Percentiles rank a stretch among this genome's conserved stretches.
These are phyloP conservation scores for Acanthamoeba lugdunensis DNA, from an alignment of 208 protist species.

Conservation along the genomic window DNA sequence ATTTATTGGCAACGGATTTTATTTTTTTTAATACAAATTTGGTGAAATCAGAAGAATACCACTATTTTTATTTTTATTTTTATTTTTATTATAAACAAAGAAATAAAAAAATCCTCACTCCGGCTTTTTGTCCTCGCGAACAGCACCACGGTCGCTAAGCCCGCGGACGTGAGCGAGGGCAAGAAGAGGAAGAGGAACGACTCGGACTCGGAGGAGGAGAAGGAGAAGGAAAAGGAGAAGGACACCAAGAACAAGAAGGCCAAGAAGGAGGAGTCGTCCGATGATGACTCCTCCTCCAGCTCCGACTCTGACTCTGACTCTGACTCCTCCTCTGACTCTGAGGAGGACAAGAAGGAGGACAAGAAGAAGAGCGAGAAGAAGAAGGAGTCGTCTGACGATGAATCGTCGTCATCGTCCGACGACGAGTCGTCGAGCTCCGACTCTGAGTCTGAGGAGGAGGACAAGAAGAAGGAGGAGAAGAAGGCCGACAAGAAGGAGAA, in stretches of 20 bases:
- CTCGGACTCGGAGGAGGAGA: slow-evolving; percentile 61
- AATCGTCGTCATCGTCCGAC: not conserved
- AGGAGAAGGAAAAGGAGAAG: slow-evolving; percentile 64
- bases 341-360: not conserved
- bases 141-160: not conserved
- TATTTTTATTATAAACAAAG: not conserved
- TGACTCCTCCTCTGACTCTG: not conserved
- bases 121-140: not conserved
- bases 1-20: no score
- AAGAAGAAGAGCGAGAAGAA: slow-evolving; percentile 16
- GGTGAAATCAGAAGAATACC: no score
- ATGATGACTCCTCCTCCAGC: slow-evolving; percentile 6
- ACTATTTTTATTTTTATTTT: no score
- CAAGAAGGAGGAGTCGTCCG: slow-evolving; percentile 33
- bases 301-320: not conserved
- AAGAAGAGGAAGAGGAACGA: slow-evolving; percentile 48
- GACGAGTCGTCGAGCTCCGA: not conserved
- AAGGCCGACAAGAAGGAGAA: not conserved
- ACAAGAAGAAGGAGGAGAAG: not conserved
- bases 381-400: slow-evolving; percentile 32
- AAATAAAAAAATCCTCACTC: no score
- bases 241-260: slow-evolving; percentile 15
- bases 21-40: no score
- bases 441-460: not conserved
- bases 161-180: not conserved